A percentile compares a stretch with the other conserved stretches of the same genome.
Evolutionary conservation across 2,329 filamentous ascomycete genomes (phyloP).

Genomic region (Arachnomyces sp.): DNA sequence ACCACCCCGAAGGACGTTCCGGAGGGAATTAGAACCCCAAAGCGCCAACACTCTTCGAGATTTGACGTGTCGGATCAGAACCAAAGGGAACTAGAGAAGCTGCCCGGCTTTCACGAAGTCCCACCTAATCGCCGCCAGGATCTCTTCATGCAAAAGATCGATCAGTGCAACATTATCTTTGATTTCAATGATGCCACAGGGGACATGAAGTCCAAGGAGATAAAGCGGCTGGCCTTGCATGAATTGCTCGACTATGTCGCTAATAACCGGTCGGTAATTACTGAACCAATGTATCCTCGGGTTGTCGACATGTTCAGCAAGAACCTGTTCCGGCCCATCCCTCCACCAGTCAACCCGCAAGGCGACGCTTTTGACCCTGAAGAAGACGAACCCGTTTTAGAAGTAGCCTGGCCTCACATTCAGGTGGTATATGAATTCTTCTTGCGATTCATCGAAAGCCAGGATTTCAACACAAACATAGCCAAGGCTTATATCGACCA

Average conservation of each 20-base stretch:
- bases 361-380: constrained; percentile 97
- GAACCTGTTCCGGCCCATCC: constrained; percentile 94
- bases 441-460: constrained; percentile 95
- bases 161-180: constrained; percentile 99
- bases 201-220: constrained; percentile 99
- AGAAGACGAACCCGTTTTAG: constrained; percentile 94
- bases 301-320: constrained; percentile 99
- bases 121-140: constrained; percentile 90
- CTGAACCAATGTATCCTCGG: constrained; percentile 95
- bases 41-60: constrained; percentile 91
- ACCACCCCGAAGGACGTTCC: constrained; percentile 94
- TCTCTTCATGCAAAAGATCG: constrained; percentile 99
- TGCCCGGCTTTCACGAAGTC: constrained; percentile 96
- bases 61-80: constrained; percentile 95
- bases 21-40: constrained; percentile 88
- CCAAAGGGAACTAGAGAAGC: constrained; percentile 85
- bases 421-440: constrained; percentile 99
- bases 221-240: constrained; percentile 92
- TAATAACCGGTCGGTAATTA: constrained; percentile 97
- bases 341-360: constrained; percentile 93
- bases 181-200: constrained; percentile 98
- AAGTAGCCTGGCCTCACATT: constrained; percentile 98
- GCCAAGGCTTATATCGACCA: constrained; percentile 98
- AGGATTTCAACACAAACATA: constrained; percentile 99
- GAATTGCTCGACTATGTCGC: constrained; percentile 96